A percentile compares a stretch with the other conserved stretches of the same genome.
These are phyloP conservation scores for Quercus parvula DNA, from an alignment of 306 rosid species.

Conservation along the genomic window DNA sequence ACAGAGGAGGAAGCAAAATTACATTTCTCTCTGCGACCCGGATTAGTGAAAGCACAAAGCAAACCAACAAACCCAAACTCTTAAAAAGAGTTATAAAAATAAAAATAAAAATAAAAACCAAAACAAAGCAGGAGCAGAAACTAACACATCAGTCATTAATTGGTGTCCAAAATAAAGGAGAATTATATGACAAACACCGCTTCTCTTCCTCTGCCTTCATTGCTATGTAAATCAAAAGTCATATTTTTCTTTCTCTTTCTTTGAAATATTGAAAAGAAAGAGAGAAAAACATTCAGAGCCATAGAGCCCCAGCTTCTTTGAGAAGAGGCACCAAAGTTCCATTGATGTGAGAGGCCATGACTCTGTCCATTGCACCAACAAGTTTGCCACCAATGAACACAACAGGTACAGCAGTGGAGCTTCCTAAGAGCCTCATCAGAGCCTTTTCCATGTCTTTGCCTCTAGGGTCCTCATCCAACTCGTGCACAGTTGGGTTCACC, in stretches of 20 bases:
- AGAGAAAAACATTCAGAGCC: conserved; percentile 44
- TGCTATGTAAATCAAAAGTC: background rate
- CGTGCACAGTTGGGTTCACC: conserved; percentile 72
- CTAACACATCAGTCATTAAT: conserved; percentile 1
- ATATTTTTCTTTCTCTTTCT: background rate
- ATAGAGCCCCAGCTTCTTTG: conserved; percentile 85
- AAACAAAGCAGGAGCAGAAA: background rate
- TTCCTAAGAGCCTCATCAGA: conserved; percentile 46
- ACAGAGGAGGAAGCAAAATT: conserved; percentile 40
- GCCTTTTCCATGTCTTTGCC: conserved; percentile 68
- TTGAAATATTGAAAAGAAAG: background rate
- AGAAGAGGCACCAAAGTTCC: conserved; percentile 91
- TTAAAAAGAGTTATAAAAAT: background rate
- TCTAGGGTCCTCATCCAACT: conserved; percentile 62
- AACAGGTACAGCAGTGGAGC: conserved; percentile 49
- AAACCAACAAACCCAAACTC: conserved; percentile 3
- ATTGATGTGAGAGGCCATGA: conserved; percentile 82
- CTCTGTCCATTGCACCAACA: conserved; percentile 76
- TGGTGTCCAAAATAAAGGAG: conserved; percentile 14
- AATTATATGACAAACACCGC: conserved; percentile 1
- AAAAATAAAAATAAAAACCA: background rate
- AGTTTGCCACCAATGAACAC: conserved; percentile 89
- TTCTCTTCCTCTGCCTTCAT: conserved; percentile 28
- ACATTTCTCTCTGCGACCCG: background rate
- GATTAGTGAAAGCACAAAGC: conserved; percentile 1